Conservation (phyloP, 2,329 filamentous ascomycete species). For the Xylogone sp. region DNA sequence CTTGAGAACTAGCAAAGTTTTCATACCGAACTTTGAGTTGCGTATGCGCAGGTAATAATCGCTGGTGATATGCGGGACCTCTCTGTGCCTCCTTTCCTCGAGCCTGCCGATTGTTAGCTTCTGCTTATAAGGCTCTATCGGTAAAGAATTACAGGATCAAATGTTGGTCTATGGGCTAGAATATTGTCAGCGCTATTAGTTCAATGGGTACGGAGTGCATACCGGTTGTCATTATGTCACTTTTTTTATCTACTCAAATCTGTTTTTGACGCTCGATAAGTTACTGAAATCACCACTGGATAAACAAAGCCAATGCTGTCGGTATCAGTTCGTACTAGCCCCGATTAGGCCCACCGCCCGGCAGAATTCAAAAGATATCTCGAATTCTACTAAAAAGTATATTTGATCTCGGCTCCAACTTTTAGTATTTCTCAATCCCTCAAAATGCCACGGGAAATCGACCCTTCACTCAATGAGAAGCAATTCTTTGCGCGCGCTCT, state of each 20-base stretch:
- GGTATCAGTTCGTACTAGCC: background rate
- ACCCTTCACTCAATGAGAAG: conserved; percentile 85
- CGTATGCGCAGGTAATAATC: conserved; percentile 89
- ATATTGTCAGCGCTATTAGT: conserved; percentile 10
- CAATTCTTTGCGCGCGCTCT: conserved; percentile 83
- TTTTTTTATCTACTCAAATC: background rate
- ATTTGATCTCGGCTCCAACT: conserved; percentile 44
- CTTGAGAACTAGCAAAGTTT: background rate
- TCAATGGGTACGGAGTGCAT: conserved; percentile 15
- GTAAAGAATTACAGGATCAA: conserved; percentile 69
- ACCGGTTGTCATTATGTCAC: conserved; percentile 49
- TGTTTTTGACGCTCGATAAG: background rate
- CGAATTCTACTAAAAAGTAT: conserved; percentile 90
- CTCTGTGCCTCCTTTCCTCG: conserved; percentile 92
- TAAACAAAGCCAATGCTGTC: background rate
- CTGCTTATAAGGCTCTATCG: background rate
- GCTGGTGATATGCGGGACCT: conserved; percentile 93
- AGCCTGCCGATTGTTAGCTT: conserved; percentile 51
- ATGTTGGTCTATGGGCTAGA: conserved; percentile 79
- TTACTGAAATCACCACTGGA: background rate
- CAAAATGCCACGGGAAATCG: conserved; percentile 84
- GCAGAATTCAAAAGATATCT: conserved; percentile 64
- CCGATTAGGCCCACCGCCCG: conserved; percentile 39
- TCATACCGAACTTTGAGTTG: conserved; percentile 79
- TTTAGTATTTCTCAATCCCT: background rate